Percentiles rank a stretch among this genome's conserved stretches.
These are phyloP conservation scores for Ophiostoma ulmi DNA, from an alignment of 2,329 filamentous ascomycete genomes.

Conservation along the genomic window DNA sequence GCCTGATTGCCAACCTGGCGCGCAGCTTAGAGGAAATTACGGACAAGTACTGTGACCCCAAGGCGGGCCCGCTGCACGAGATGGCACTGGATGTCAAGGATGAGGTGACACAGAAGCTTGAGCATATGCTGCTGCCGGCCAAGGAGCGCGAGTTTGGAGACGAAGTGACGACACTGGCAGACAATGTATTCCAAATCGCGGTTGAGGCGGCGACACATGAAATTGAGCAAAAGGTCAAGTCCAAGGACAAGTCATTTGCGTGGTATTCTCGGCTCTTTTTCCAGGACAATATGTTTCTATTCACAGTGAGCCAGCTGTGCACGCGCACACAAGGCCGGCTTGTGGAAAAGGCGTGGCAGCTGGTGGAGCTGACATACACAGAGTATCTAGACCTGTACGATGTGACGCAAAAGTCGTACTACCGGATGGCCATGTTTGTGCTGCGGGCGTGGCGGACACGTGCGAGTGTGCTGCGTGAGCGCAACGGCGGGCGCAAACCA, in stretches of 20 bases:
- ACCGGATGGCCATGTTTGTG: slow-evolving; percentile 43
- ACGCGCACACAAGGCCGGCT: slow-evolving; percentile 45
- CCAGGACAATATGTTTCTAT: slow-evolving; percentile 52
- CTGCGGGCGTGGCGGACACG: slow-evolving; percentile 51
- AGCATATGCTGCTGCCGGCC: slow-evolving; percentile 44
- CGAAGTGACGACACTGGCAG: slow-evolving; percentile 46
- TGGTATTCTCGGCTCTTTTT: slow-evolving; percentile 54
- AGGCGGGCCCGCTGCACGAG: slow-evolving; percentile 49
- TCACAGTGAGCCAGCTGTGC: slow-evolving; percentile 51
- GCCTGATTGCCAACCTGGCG: slow-evolving; percentile 41
- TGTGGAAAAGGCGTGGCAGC: slow-evolving; percentile 50
- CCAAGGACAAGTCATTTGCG: slow-evolving; percentile 45
- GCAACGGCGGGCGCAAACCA: slow-evolving; percentile 35
- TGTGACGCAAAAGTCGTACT: slow-evolving; percentile 42
- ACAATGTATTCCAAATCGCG: slow-evolving; percentile 53
- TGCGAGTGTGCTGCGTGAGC: slow-evolving; percentile 39
- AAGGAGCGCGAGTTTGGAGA: slow-evolving; percentile 45
- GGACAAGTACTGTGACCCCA: slow-evolving; percentile 47
- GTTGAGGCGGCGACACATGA: slow-evolving; percentile 47
- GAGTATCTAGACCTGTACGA: slow-evolving; percentile 50
- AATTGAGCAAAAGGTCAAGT: slow-evolving; percentile 40
- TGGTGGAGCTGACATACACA: slow-evolving; percentile 44
- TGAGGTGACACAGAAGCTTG: slow-evolving; percentile 47
- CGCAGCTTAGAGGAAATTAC: slow-evolving; percentile 43
- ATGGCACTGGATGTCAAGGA: slow-evolving; percentile 46